A percentile compares a stretch with the other conserved stretches of the same genome.
Evolutionary conservation across 1,284 basidiomycete species (phyloP).

Genomic region (Trichosporon sp.): DNA sequence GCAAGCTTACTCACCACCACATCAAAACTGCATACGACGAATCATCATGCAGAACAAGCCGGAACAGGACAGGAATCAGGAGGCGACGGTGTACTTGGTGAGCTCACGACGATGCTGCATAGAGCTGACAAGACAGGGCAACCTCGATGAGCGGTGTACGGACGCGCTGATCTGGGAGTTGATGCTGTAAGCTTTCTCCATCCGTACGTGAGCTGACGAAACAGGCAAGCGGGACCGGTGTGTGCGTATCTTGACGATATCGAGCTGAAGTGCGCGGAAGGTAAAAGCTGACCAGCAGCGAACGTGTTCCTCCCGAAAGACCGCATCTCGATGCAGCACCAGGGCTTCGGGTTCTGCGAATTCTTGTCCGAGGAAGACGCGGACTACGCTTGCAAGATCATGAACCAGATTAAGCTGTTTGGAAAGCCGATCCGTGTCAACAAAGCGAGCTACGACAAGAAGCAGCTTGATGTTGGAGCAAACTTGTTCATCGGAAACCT

Average conservation of each 20-base stretch:
- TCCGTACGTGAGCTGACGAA: constrained; percentile 9
- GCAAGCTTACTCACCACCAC: background rate
- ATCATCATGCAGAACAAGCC: constrained; percentile 52
- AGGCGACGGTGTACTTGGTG: constrained; percentile 89
- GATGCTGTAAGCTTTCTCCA: constrained; percentile 60
- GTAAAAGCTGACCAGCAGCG: constrained; percentile 52
- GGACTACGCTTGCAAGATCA: constrained; percentile 98
- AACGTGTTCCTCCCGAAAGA: constrained; percentile 99
- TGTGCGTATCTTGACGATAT: constrained; percentile 54
- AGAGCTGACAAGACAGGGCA: constrained; percentile 60
- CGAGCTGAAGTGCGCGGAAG: background rate
- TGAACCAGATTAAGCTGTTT: constrained; percentile 99
- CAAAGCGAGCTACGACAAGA: constrained; percentile 95
- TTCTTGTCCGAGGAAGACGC: constrained; percentile 96
- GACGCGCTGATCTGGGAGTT: constrained; percentile 97
- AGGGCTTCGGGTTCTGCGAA: constrained; percentile 99
- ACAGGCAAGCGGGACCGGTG: constrained; percentile 85
- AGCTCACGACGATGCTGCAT: constrained; percentile 27
- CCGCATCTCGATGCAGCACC: constrained; percentile 93
- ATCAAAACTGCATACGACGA: background rate
- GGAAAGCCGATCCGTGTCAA: constrained; percentile 98
- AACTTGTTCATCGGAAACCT: constrained; percentile 95
- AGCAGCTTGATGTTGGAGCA: constrained; percentile 94
- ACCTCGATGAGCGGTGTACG: constrained; percentile 88
- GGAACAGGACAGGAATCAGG: constrained; percentile 82